Base-by-base conservation (phyloP, 495 filamentous ascomycete species). In the Amniculicola lignicola region DNA sequence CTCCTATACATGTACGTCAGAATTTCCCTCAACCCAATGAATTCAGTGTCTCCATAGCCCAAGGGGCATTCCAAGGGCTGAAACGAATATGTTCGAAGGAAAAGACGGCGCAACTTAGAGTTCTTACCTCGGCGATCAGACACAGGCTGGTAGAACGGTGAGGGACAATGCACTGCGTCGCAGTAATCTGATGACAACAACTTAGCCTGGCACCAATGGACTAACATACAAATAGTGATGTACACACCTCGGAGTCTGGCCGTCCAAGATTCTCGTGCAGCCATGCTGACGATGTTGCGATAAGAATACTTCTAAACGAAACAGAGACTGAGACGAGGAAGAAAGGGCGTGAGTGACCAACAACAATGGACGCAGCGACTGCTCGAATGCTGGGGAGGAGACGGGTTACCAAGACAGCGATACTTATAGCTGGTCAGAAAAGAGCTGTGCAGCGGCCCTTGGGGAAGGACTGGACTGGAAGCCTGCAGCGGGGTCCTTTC, bases 61-160 rank as follows among this genome's bases (percentile, higher is more conserved):
- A 23, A 23, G 31, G 22, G 19, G 4, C 2, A 27, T 19, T 36
- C 18, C 12, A 25, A 25, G 40, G 19, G 19, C 37, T 18, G 37
- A 18, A 18, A 18, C 16, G 7, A 6, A 9, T 9, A 9, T 18
- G 6, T 9, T 40, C 9, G 5, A 36, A 12, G 31, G 46, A 23
- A 24, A 31, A n/a, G 44, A 27, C 12, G 27, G 22, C 31, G 12
- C 16, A 11, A 18, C 41, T 45, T 5, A 12, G 10, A 21, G 14
- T 31, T 22, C 51, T 43, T 45, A 65, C 62, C 62, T 51, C 62
- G 46, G 40, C 57, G 62, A 39, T 65, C 62, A 23, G 62, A 65
- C 11, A 65, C 48, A 31, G 57, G 53, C 22, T 65, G 57, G 18
- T n/a, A 58, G n/a, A 42, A 46, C 15, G 62, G 62, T 18, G 53